Base-by-base conservation (phyloP, 1,284 basidiomycete genomes). In the Cutaneotrichosporon sp. region DNA sequence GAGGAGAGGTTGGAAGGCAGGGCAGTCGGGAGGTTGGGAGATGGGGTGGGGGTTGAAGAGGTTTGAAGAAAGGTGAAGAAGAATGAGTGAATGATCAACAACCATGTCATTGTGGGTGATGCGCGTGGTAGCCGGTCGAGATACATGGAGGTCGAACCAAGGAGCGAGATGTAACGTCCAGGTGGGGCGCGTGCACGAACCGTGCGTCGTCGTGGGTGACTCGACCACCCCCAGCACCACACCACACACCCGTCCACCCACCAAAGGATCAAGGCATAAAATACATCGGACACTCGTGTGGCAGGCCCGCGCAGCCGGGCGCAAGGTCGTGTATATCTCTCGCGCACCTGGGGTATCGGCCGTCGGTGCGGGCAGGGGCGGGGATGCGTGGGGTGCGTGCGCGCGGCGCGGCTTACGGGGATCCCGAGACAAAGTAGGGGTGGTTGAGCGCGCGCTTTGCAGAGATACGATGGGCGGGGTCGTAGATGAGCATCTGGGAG, bases 401-500 rank as follows among this genome's bases (percentile, higher is more conserved):
- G 45, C 22, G 6, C 22, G 22, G 24, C 45, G 11, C 25, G 27
- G 24, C 18, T n/a, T 50, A 50, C 13, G 47, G 18, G 47, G 47
- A 27, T 3, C 59, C n/a, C 18, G 58, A 24, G 38, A 64, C 67
- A 62, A 94, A 91, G 82, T 92, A 97, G 2, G 90, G 87, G 75
- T 94, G 92, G 55, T 83, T 77, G 34, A 95, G 83, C 7, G 92
- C 89, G 60, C 90, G 88, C 83, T 95, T 95, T 49, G 92, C 91
- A 91, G 94, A 95, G 75, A 97, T 94, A 59, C 95, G 88, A 76
- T 91, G 91, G 34, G 94, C 89, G 0, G 93, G 93, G 79, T 99
- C 95, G 77, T 97, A 99, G 9, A 89, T 87, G 66, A 98, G 83
- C 72, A 90, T 91, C 72, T 85, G 85, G 88, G 86, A 84, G 24